Base-by-base conservation (phyloP, 1,284 basidiomycete species). In the Schizopora paradoxa region DNA sequence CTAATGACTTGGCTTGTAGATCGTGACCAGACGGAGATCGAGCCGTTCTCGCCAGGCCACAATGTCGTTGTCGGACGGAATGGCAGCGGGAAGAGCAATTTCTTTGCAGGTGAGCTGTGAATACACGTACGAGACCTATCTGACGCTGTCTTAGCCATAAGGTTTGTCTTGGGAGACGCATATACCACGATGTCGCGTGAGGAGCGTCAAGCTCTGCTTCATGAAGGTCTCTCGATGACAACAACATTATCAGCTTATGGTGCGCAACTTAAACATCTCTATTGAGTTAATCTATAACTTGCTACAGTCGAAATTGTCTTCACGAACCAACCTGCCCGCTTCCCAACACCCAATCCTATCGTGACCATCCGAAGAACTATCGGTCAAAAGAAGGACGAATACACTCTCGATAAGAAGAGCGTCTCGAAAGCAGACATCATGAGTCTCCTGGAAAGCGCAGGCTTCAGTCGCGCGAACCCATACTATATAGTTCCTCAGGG, bases 401-500 rank as follows among this genome's bases (percentile, higher is more conserved):
- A 98, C 69, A 91, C 88, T 54, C 73, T 99, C 36, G 96, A 99
- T 68, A 86, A 89, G 68, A 98, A 97, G 70, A 91, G 85, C 52
- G 88, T 90, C 0, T 91, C 83, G 64, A 98, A 97, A 65, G 93
- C 92, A 4, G 96, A 99, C 58, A 91, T 99, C 19, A 94, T 95
- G 90, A 94, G 90, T 59, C 70, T 97, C 14, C 76, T 97, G 22
- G 93, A 97, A 64, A 89, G 84, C 57, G 96, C 96, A 0, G 95
- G 96, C 2, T 99, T 99, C 69, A 93, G 89, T 63, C 87, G 91
- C 61, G 89, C 88, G 28, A 99, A 99, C 59, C 96, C 96, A 0
- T 99, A 99, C 67, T 99, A 99, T 61, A 99, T 99, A 53, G 95
- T 99, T 0, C 95, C 95, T 0, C 95, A 99, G 71, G 95, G 95